Conservation (phyloP, 352 stramenopile species). For the Blastocystis sp. region DNA sequence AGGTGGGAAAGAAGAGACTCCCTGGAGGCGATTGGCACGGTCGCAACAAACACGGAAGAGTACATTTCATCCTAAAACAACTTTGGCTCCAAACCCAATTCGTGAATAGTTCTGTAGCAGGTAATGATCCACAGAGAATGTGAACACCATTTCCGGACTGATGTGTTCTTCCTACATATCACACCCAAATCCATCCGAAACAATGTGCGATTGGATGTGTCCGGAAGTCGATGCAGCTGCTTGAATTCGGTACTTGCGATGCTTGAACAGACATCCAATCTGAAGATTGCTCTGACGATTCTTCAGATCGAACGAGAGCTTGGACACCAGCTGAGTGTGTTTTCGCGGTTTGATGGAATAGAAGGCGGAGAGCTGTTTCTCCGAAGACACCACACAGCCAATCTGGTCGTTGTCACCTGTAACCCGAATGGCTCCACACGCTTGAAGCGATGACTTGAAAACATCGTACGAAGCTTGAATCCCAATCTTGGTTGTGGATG, state of each 20-base stretch:
- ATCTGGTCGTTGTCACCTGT: background rate
- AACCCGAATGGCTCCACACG: background rate
- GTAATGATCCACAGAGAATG: slow-evolving; percentile 16
- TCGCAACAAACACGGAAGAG: background rate
- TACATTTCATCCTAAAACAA: background rate
- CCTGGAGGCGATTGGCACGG: background rate
- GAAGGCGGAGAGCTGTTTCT: background rate
- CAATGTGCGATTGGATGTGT: slow-evolving; percentile 1
- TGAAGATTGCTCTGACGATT: background rate
- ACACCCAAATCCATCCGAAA: background rate
- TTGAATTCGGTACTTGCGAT: background rate
- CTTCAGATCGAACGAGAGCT: background rate
- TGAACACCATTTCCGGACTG: background rate
- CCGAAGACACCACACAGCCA: background rate
- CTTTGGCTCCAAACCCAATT: slow-evolving; percentile 3
- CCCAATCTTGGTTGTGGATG: background rate
- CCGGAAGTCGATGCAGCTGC: background rate
- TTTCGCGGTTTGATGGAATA: background rate
- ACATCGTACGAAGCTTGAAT: background rate
- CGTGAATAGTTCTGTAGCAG: background rate
- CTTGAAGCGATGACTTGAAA: background rate
- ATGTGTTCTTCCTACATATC: slow-evolving; percentile 20
- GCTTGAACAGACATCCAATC: background rate
- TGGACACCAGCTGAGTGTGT: slow-evolving; percentile 1
- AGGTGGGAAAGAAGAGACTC: background rate